Evolutionary conservation across 1,139 yeast genomes (phyloP), one percentile per base, ranked within the genome.

Genomic region (Magnusiomyces magnusii): DNA sequence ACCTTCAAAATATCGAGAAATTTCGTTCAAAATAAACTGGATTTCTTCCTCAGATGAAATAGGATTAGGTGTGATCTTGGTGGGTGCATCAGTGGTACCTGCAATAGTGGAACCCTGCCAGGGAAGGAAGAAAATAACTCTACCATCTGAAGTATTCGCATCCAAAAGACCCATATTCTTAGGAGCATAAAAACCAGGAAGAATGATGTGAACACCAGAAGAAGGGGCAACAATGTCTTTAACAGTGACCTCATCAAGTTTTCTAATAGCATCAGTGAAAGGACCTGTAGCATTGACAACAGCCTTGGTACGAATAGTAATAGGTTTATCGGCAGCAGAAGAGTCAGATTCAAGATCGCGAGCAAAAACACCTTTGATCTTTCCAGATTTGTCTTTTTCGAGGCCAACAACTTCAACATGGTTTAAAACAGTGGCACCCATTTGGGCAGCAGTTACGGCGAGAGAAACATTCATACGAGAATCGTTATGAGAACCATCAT

Each of bases 101-200:
- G 97, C 97, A 68, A 92, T 80, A 54, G 92, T 96, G 73, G 91
- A 89, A 19, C 97, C 97, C 78, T 91, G 97, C 98, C 98, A 92
- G 68, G 98, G 98, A 73, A 92, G 79, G 77, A 92, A 92, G 78
- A 92, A 92, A 87, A 92, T 88, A 61, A 92, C 98, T 76, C 98
- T 85, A 61, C 98, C 98, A 72, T 92, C 98, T 51, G 95, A 79
- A 58, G 98, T 92, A 56, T 89, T 81, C 55, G 97, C 96, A 73
- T 92, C 97, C 63, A 92, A 80, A 66, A 92, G 79, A 65, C 98
- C 98, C 81, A 90, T 82, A 65, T 85, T 85, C 71, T 82, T 80
- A 60, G 98, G 96, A 72, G 96, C 87, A 75, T 89, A 92, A 79
- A 82, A 91, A 66, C 93, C 96, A 31, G 98, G 98, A 65, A 92